Evolutionary conservation across 2,329 filamentous ascomycete genomes (phyloP), one percentile per base, ranked within the genome.

Genomic region (Uncinocarpus reesii): DNA sequence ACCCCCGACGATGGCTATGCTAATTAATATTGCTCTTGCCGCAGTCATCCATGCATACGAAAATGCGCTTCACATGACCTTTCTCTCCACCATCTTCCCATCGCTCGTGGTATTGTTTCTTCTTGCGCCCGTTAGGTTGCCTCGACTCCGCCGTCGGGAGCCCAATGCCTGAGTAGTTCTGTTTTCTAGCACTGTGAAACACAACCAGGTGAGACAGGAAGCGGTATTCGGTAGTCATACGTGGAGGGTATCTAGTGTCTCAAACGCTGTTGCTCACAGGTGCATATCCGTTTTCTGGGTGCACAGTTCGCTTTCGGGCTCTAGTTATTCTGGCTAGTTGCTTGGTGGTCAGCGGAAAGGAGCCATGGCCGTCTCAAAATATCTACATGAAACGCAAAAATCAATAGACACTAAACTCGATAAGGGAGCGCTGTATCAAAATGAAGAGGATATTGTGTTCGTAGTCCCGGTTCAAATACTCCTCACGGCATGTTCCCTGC

Each of bases 1-100:
- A 7, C 11, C 26, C n/a, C 20, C 16, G 20, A 23, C 5, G 10
- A 10, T 43, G 6, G 2, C 13, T 13, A 21, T 21, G 42, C 57
- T 65, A 50, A 20, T 20, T n/a, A 2, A 37, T 6, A 21, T 13
- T 28, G 10, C 10, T 34, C 15, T 18, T 34, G 8, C 2, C 20
- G 13, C 35, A 69, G 66, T 68, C 1, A 61, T 67, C 20, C 52
- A 51, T 15, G 62, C 66, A 13, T 69, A 69, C 53, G 61, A 62
- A 10, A 51, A 52, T 2, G 60, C 65, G 34, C 62, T 69, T 31
- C 63, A 61, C 21, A 44, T 60, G 21, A 69, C 66, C 0, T 68
- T 68, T 48, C 29, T 65, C 7, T 68, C 65, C 7, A 65, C 63
- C 4, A 61, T 64, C 13, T 23, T 67, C 15, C 68, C 60, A 57